Conservation (phyloP, 352 stramenopile genomes). For the Pythium rishiriense region DNA sequence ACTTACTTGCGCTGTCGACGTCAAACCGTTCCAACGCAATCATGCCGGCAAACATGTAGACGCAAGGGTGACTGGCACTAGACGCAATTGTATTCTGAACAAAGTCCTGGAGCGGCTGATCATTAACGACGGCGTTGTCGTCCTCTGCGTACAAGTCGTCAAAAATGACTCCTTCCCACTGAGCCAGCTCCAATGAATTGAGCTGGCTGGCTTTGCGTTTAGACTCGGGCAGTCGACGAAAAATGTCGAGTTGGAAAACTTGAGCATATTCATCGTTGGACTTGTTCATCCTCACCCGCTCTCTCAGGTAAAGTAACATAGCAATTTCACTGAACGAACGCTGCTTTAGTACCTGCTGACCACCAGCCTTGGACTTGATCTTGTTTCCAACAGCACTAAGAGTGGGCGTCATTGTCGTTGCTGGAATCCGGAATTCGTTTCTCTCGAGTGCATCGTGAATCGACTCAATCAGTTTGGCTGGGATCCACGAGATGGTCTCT, state of each 20-base stretch:
- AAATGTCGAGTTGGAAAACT: conserved; percentile 49
- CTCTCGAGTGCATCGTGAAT: conserved; percentile 39
- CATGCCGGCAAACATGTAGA: conserved; percentile 52
- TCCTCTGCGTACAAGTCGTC: conserved; percentile 22
- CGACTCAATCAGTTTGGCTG: conserved; percentile 38
- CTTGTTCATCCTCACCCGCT: conserved; percentile 30
- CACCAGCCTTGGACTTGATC: not conserved
- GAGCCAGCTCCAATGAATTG: conserved; percentile 21
- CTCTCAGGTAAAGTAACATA: conserved; percentile 47
- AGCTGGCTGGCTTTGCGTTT: conserved; percentile 10
- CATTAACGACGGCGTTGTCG: conserved; percentile 8
- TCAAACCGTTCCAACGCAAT: conserved; percentile 55
- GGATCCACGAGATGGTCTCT: conserved; percentile 65
- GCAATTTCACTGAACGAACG: conserved; percentile 36
- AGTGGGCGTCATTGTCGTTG: not conserved
- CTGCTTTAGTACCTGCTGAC: conserved; percentile 8
- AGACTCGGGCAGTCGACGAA: conserved; percentile 34
- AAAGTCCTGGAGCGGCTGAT: conserved; percentile 29
- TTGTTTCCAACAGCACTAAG: not conserved
- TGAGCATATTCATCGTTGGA: conserved; percentile 48
- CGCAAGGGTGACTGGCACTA: conserved; percentile 35
- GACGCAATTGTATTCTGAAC: conserved; percentile 25
- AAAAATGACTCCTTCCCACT: conserved; percentile 43
- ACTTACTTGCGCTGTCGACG: conserved; percentile 31
- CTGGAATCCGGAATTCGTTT: conserved; percentile 41